Evolutionary conservation across 179 eudicot genomes (phyloP).

Genomic region (Camellia oleifera): DNA sequence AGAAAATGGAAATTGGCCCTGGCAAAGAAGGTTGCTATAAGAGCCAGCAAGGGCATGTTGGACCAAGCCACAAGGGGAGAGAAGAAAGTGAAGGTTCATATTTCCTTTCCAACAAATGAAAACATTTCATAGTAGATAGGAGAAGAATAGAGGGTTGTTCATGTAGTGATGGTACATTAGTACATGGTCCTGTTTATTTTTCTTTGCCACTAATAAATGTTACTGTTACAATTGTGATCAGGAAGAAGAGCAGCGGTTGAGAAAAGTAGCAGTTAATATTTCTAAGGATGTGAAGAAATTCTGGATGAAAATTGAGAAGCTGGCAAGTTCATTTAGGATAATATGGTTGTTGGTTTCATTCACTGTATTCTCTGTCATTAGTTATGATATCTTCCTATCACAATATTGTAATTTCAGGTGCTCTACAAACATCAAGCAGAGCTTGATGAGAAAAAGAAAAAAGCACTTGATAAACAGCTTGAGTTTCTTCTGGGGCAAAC

Average conservation of each 20-base stretch:
- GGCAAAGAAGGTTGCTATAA: conserved; percentile 92
- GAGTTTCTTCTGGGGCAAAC: conserved; percentile 98
- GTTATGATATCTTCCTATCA: conserved; percentile 7
- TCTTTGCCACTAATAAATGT: conserved; percentile 3
- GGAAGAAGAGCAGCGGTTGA: conserved; percentile 94
- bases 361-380: conserved; percentile 12
- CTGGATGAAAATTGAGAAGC: conserved; percentile 98
- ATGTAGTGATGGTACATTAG: not conserved
- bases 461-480: conserved; percentile 90
- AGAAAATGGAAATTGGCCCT: conserved; percentile 94
- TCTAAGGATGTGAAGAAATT: conserved; percentile 96
- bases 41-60: conserved; percentile 96
- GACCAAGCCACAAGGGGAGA: conserved; percentile 96
- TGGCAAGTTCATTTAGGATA: conserved; percentile 54
- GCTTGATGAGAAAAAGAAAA: conserved; percentile 90
- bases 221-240: conserved; percentile 28
- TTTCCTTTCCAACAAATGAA: conserved; percentile 11
- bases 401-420: conserved; percentile 50
- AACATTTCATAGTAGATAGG: not conserved
- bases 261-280: conserved; percentile 89
- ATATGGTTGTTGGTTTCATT: conserved; percentile 7
- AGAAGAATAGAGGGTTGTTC: conserved; percentile 7
- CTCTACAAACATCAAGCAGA: conserved; percentile 90
- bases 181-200: conserved; percentile 13
- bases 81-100: conserved; percentile 72